Evolutionary conservation across 192 early-diverging fungal genomes (phyloP), one percentile per base, ranked within the genome.

Genomic region (Coemansia sp.): DNA sequence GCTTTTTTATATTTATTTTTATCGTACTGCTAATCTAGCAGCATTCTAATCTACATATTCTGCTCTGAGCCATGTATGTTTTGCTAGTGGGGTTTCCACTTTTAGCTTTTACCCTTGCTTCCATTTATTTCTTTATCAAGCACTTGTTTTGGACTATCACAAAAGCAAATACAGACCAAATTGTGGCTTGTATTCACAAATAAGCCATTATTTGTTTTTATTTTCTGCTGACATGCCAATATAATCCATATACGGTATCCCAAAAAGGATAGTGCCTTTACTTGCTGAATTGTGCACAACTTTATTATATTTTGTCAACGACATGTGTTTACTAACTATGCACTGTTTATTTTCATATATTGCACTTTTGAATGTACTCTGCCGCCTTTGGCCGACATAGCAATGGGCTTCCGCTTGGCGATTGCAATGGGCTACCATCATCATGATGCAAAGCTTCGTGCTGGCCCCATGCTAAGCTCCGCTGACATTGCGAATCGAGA

Each of bases 371-470:
- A 3, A 16, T 64, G 48, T 45, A 56, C 8, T 22, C 22, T 61
- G 38, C 28, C 5, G 22, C 45, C 11, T 10, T 2, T 48, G 28
- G 5, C 29, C 18, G 40, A 1, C 7, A 63, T 78, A 83, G 75
- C 80, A 30, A 83, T 83, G 80, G 76, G 80, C 14, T 83, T 83
- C 62, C 76, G 80, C 29, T 60, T 83, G 64, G 80, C 80, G 6
- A 83, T 83, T 60, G 72, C 68, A 40, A 77, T 77, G 80, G 80
- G 80, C 14, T 83, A 83, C 66, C 80, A 83, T 66, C 80, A 78
- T 58, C 66, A 58, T 33, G 80, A 83, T 54, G 40, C 59, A 18
- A 74, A 69, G 76, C 58, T 78, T 31, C 75, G 75, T 7, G 72
- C 66, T 11, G 69, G 76, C 14, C 72, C 80, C 5, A 57, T 71